Base-by-base conservation (phyloP, 2,329 filamentous ascomycete genomes). In the Rachicladosporium sp. region DNA sequence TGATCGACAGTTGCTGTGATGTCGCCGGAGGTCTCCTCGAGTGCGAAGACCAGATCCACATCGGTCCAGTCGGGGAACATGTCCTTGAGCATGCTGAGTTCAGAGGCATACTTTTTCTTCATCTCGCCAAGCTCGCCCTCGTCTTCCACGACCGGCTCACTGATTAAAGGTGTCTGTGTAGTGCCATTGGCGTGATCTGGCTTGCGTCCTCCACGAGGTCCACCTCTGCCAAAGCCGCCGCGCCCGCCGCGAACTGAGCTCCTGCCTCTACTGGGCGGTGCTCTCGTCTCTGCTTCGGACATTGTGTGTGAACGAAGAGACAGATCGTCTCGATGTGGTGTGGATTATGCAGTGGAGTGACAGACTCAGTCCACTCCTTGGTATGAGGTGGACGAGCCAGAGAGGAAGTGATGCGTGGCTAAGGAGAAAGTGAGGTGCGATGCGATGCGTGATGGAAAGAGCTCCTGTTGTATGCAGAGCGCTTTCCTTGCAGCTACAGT, bases 61-160 rank as follows among this genome's bases (percentile, higher is more conserved):
- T 94, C 85, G 53, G 87, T 89, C 91, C 89, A 96, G 64, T 87
- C 82, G 44, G 85, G 78, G 69, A 94, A 95, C 68, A 96, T 80
- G 63, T 94, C 88, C 68, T 85, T 87, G 61, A 98, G 78, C 55
- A 80, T 78, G 46, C 71, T 71, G 53, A 94, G 75, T 67, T 89
- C 84, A 56, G 70, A 69, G 56, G 82, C 75, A 60, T 93, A 91
- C 62, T 84, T 79, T 71, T 85, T 87, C 75, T 93, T 93, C 60
- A 96, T 78, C 66, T 93, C 78, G 58, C 82, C 84, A 50, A 96
- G 74, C 64, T 95, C 88, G 62, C 85, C 83, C 62, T 93, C 81
- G 56, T 96, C 88, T 58, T 80, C 77, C 48, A 82, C 68, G 48
- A 75, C 69, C 55, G 73, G 68, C 57, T 80, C 73, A 12, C 43